Evolutionary conservation across 2,329 filamentous ascomycete species (phyloP).

Genomic region (Moelleriella libera): DNA sequence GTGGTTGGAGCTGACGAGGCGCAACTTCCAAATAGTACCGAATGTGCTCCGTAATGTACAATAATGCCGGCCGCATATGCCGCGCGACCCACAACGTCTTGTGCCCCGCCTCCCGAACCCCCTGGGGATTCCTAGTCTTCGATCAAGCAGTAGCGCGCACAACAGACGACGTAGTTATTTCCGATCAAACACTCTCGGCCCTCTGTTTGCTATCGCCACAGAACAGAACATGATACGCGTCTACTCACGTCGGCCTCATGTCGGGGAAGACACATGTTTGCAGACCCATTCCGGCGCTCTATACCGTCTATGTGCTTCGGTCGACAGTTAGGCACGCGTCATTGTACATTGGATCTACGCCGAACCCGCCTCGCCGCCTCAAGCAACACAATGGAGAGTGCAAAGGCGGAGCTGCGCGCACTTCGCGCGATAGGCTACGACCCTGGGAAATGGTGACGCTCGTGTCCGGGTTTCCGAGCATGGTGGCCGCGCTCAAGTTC

Average conservation of each 20-base stretch:
- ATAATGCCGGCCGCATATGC: too few relatives aligned
- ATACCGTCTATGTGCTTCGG: constrained; percentile 84
- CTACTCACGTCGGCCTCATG: background rate
- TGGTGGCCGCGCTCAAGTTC: constrained; percentile 81
- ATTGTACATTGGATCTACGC: constrained; percentile 85
- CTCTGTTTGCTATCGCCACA: background rate
- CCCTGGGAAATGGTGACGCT: constrained; percentile 89
- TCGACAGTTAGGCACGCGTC: constrained; percentile 60
- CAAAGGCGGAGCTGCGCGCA: constrained; percentile 70
- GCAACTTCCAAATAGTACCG: too few relatives aligned
- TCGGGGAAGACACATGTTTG: constrained; percentile 24
- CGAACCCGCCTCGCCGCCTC: constrained; percentile 70
- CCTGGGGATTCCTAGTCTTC: too few relatives aligned
- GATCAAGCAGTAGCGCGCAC: too few relatives aligned
- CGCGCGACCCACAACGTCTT: too few relatives aligned
- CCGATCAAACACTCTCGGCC: background rate
- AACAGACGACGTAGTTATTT: too few relatives aligned
- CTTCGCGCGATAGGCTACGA: constrained; percentile 49
- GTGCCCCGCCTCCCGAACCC: too few relatives aligned
- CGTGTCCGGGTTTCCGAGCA: constrained; percentile 78
- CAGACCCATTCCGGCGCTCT: constrained; percentile 69
- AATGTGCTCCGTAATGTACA: too few relatives aligned
- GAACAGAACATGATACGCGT: background rate
- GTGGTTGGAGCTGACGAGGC: too few relatives aligned
- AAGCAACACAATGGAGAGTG: constrained; percentile 81